Evolutionary conservation across 2,329 filamentous ascomycete species (phyloP).

Genomic region (Alternaria brassicae): DNA sequence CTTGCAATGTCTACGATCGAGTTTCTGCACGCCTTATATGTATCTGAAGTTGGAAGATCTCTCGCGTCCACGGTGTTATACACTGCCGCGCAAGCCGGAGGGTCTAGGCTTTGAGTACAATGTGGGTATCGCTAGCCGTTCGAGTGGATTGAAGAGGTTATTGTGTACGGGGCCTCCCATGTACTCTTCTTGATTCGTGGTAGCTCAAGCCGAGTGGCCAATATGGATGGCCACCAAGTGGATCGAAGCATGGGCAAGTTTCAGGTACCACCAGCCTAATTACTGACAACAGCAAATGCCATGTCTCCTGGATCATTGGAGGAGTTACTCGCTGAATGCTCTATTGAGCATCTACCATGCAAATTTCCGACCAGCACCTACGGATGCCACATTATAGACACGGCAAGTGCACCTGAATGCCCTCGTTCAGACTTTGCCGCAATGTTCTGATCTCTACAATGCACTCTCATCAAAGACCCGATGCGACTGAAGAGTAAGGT

Average conservation of each 20-base stretch:
- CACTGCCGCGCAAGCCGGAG: neutral
- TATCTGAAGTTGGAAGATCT: neutral
- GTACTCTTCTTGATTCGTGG: neutral
- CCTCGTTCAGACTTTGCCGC: neutral
- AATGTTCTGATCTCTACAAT: neutral
- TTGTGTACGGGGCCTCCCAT: neutral
- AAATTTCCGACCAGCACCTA: neutral
- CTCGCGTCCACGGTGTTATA: neutral
- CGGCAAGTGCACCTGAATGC: neutral
- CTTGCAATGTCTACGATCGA: constrained; percentile 19
- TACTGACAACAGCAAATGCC: constrained; percentile 8
- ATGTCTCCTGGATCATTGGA: constrained; percentile 7
- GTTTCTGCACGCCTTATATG: neutral
- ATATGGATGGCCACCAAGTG: neutral
- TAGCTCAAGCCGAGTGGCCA: neutral
- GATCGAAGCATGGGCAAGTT: constrained; percentile 6
- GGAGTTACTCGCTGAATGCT: neutral
- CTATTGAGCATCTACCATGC: constrained; percentile 15
- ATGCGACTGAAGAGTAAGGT: neutral
- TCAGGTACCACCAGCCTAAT: neutral
- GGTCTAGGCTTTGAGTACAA: neutral
- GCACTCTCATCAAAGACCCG: neutral
- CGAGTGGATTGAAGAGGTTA: constrained; percentile 9
- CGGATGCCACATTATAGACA: neutral
- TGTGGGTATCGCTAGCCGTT: constrained; percentile 2